Evolutionary conservation across 148 eudicot genomes (phyloP).

Genomic region (Chenopodium album): DNA sequence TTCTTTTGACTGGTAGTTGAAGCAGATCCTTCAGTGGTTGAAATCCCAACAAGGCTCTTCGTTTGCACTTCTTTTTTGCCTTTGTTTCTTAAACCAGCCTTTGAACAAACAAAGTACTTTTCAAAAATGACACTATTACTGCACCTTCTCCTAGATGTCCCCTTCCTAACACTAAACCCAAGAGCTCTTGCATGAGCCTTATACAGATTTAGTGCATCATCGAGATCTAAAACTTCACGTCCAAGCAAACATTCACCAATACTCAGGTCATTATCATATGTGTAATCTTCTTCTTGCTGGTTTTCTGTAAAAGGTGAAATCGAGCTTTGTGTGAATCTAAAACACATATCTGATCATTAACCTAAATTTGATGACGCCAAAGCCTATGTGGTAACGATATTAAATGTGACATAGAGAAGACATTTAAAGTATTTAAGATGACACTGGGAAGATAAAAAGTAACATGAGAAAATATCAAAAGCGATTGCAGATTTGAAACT

Average conservation of each 20-base stretch:
- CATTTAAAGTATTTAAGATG: too few species aligned
- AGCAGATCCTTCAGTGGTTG: background rate
- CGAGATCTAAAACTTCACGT: slow-evolving; percentile 1
- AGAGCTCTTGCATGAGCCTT: slow-evolving; percentile 8
- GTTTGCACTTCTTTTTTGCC: background rate
- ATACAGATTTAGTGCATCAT: background rate
- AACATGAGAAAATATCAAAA: background rate
- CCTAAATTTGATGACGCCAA: background rate
- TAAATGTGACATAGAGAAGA: background rate
- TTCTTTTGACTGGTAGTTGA: background rate
- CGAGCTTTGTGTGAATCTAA: background rate
- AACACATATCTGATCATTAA: background rate
- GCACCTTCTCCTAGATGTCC: background rate
- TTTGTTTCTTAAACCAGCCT: background rate
- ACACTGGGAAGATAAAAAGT: background rate
- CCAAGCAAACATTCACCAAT: slow-evolving; percentile 3
- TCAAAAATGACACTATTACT: background rate
- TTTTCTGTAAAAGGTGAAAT: background rate
- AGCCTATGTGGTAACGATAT: background rate
- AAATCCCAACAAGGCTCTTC: background rate
- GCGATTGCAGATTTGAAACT: background rate
- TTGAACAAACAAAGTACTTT: background rate
- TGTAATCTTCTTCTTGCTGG: background rate
- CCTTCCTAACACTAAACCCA: slow-evolving; percentile 9
- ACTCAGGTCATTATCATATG: slow-evolving; percentile 3